Evolutionary conservation across 805 yeast genomes (phyloP), one percentile per base, ranked within the genome.

Genomic region (Ogataea neopini): DNA sequence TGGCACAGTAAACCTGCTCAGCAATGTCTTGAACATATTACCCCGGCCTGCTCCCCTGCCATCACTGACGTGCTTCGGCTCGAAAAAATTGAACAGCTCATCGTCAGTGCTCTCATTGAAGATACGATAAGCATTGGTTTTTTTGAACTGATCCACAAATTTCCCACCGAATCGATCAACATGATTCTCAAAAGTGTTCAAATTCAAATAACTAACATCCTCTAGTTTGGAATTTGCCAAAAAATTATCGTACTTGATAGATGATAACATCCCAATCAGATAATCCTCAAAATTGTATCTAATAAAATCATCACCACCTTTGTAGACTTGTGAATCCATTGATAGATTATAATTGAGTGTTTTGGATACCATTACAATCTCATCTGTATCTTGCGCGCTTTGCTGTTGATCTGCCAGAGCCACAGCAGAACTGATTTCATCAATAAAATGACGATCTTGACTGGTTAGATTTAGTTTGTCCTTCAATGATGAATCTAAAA

Each of bases 241-340:
- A 58, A 84, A 88, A 42, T 75, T 80, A 54, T 77, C 77, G 57
- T 83, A 86, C 64, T 95, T 86, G 18, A 79, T 81, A 20, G 87
- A 75, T 0, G 96, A 74, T 19, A 92, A 63, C 52, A 94, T 64
- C 9, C 95, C 88, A 49, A 86, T 76, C 20, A 91, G 67, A 61
- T 94, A 94, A 59, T 91, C 97, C 61, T 94, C 99, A 66, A 92
- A 91, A 58, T 83, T 89, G 68, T 82, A 77, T 44, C 98, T 70
- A 26, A 94, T 83, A 60, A 84, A 88, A 66, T 94, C 99, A 59
- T 94, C 98, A 55, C 88, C 83, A 3, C 92, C 92, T 37, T 69
- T 67, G 60, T 76, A 85, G 20, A 39, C 45, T 10, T 61, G 62
- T 17, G 64, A 60, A 40, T 48, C 77, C 76, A 43, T 78, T 56